Evolutionary conservation across 108 stramenopile genomes (phyloP).

Genomic region (Nitzschia putrida): DNA sequence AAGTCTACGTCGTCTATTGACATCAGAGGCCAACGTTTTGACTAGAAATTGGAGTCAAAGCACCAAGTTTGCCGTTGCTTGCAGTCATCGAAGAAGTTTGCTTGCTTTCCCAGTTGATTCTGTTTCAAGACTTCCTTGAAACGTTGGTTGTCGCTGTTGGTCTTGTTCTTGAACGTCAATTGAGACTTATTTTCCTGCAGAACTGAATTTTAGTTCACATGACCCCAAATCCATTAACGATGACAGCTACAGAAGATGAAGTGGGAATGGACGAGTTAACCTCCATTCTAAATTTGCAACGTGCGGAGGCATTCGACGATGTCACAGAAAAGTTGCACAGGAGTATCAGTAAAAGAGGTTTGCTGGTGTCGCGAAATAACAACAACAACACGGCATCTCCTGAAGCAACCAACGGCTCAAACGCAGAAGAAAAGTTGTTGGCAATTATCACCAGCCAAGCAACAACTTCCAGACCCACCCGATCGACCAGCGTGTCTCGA

Average conservation of each 20-base stretch:
- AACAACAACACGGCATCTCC: background rate
- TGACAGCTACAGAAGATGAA: background rate
- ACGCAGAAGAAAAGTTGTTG: constrained; percentile 27
- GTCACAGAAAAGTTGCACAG: constrained; percentile 10
- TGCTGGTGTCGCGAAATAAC: constrained; percentile 6
- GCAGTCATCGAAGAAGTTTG: too few species aligned
- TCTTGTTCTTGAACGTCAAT: too few species aligned
- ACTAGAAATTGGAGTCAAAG: too few species aligned
- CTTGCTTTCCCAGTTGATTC: too few species aligned
- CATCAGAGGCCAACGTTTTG: too few species aligned
- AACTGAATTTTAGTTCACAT: too few species aligned
- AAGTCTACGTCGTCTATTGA: too few species aligned
- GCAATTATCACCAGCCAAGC: constrained; percentile 20
- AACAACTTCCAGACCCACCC: background rate
- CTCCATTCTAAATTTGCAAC: constrained; percentile 32
- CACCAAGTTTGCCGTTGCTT: too few species aligned
- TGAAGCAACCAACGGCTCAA: background rate
- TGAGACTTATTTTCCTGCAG: background rate
- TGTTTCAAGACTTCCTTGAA: too few species aligned
- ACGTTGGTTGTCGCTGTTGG: too few species aligned
- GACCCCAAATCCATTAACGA: background rate
- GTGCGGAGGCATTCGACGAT: constrained; percentile 29
- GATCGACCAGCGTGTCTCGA: too few species aligned
- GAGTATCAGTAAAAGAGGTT: constrained; percentile 5
- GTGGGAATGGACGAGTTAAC: constrained; percentile 18